Evolutionary conservation across 257 asterid genomes (phyloP), one percentile per base, ranked within the genome.

Genomic region (Nicotiana obtusifolia): DNA sequence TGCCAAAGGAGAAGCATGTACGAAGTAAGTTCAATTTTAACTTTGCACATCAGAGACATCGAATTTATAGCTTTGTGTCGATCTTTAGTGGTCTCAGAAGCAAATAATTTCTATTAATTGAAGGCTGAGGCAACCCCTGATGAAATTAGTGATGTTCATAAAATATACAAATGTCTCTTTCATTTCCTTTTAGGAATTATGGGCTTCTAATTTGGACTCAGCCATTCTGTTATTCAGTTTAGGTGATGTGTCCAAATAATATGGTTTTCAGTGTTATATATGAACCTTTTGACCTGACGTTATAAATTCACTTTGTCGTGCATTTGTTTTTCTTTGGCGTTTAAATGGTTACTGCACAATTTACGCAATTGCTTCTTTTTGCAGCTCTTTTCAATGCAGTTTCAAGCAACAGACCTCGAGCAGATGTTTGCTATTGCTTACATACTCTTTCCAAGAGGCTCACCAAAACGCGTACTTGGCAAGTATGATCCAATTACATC

Each of bases 1-100:
- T 91, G 85, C 98, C 98, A 11, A 94, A 94, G 81, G 93, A 91
- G 89, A 94, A 92, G 89, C 97, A 94, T 30, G 89, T 92, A 81
- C 83, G 85, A 86, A 88, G 97, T 94, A 91, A 90, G 97, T 82
- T 67, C 33, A 26, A 30, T 64, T 26, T 64, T 0, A 26, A 64
- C n/a, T 24, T 5, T 13, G 69, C 69, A 64, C 41, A 26, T 24
- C 1, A 64, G 6, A 4, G 31, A 62, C 65, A 60, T 20, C 7
- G 14, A n/a, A 6, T 0, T 59, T 20, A n/a, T 2, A 7, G 65
- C 11, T 59, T 59, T 59, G 2, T 37, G 10, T 37, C 47, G 7
- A 37, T 37, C 2, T 37, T 37, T 37, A 37, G 47, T 37, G 47
- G 47, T 37, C 47, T 37, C 47, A 37, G 56, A 17, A 49, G 56